phyloP scores from a whole-genome alignment of 257 asterid species.

The Handroanthus guayacan region DNA sequence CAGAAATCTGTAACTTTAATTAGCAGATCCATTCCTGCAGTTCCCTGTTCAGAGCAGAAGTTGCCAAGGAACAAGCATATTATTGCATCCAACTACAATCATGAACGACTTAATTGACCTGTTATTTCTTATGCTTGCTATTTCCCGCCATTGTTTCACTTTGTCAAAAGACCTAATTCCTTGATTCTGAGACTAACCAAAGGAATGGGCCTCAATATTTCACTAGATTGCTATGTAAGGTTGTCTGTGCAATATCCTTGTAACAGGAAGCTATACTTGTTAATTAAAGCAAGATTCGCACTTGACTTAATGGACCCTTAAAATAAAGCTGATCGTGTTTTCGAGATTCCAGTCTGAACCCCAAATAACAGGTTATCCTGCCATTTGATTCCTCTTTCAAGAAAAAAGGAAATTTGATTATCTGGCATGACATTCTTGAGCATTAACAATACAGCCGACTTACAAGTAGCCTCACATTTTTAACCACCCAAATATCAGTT shows the following conservation, averaged over 20 bases:
- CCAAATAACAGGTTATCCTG: conserved; percentile 23
- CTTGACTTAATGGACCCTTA: neutral
- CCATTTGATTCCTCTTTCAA: conserved; percentile 5
- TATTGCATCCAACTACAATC: conserved; percentile 24
- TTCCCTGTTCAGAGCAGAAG: neutral
- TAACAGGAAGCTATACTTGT: neutral
- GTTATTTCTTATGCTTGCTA: conserved; percentile 5
- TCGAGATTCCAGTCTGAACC: neutral
- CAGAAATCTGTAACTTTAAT: neutral
- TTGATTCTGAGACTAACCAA: neutral
- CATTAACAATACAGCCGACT: conserved; percentile 6
- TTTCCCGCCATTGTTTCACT: neutral
- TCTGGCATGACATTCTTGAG: conserved; percentile 10
- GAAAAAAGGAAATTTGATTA: neutral
- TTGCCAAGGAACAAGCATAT: neutral
- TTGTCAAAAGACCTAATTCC: conserved; percentile 3
- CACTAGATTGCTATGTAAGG: neutral
- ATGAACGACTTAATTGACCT: conserved; percentile 6
- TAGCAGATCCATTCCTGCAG: neutral
- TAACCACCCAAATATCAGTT: conserved; percentile 23
- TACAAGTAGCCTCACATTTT: conserved; percentile 9
- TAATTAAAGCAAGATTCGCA: neutral
- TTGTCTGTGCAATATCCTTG: neutral
- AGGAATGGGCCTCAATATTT: conserved; percentile 1
- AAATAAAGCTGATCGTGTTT: neutral